Evolutionary conservation across 2,329 filamentous ascomycete genomes (phyloP).

Genomic region (Pestalotiopsis sp.): DNA sequence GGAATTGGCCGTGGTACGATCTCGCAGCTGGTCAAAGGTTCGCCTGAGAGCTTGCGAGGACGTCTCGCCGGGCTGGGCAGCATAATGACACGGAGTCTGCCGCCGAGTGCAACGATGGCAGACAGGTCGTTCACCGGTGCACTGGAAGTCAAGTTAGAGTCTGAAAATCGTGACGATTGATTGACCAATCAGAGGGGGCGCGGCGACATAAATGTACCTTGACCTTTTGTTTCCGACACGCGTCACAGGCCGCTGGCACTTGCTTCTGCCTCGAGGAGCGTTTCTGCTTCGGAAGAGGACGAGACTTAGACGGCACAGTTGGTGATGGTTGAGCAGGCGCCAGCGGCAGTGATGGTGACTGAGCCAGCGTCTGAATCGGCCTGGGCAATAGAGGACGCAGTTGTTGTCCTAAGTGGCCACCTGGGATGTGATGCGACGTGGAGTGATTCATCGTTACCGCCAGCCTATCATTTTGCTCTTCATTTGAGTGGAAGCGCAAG

Average conservation of each 20-base stretch:
- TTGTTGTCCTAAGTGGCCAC: background rate
- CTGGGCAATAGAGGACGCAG: background rate
- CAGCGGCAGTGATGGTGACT: background rate
- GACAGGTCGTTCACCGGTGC: slow-evolving; percentile 30
- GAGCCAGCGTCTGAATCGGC: background rate
- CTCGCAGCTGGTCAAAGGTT: slow-evolving; percentile 29
- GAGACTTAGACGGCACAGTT: background rate
- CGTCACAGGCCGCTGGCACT: slow-evolving; percentile 28
- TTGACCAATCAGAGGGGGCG: background rate
- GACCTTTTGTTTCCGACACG: slow-evolving; percentile 32
- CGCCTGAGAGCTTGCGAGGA: slow-evolving; percentile 33
- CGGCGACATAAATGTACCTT: slow-evolving; percentile 22
- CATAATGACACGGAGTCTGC: slow-evolving; percentile 28
- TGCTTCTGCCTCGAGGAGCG: background rate
- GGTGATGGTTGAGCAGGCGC: background rate
- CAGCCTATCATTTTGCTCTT: background rate
- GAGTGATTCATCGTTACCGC: background rate
- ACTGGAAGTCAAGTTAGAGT: slow-evolving; percentile 19
- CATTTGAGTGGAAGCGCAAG: background rate
- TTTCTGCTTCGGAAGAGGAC: background rate
- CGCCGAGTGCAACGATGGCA: slow-evolving; percentile 31
- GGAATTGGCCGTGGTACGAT: slow-evolving; percentile 26
- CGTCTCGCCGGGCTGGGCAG: slow-evolving; percentile 24
- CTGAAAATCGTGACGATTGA: background rate
- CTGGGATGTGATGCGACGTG: background rate